These are phyloP conservation scores for Aaosphaeria arxii DNA, from an alignment of 2,329 filamentous ascomycete genomes.

Conservation along the genomic window DNA sequence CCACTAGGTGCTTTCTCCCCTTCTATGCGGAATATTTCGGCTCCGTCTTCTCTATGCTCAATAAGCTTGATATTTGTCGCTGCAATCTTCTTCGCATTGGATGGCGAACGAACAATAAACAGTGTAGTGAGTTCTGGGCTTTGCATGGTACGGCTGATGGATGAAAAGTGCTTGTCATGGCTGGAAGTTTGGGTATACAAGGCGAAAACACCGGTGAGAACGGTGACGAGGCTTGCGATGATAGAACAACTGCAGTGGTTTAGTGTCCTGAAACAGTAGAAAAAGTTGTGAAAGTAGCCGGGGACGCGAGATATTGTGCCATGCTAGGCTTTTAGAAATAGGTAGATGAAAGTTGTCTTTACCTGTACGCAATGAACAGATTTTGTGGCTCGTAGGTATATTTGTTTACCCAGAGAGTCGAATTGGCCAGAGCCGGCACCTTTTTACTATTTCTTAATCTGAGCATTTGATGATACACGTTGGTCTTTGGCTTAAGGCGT, in stretches of 20 bases:
- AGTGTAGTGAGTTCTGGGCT: not conserved
- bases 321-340: too few species aligned
- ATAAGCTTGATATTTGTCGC: not conserved
- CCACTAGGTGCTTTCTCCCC: constrained; percentile 1
- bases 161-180: constrained; percentile 2
- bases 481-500: not conserved
- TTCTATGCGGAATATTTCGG: not conserved
- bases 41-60: not conserved
- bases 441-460: not conserved
- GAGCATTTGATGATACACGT: not conserved
- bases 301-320: too few species aligned
- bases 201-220: constrained; percentile 1
- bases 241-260: not conserved
- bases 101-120: not conserved
- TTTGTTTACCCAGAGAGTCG: constrained; percentile 3
- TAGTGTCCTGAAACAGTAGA: not conserved
- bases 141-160: constrained; percentile 2
- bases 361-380: constrained; percentile 8
- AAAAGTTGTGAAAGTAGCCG: not conserved
- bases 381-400: constrained; percentile 5
- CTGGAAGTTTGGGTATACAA: constrained; percentile 1
- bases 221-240: not conserved
- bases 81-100: not conserved
- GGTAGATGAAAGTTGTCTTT: not conserved
- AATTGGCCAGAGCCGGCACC: not conserved